Evolutionary conservation across 2,329 filamentous ascomycete genomes (phyloP).

Genomic region (Trichophyton benhamiae): DNA sequence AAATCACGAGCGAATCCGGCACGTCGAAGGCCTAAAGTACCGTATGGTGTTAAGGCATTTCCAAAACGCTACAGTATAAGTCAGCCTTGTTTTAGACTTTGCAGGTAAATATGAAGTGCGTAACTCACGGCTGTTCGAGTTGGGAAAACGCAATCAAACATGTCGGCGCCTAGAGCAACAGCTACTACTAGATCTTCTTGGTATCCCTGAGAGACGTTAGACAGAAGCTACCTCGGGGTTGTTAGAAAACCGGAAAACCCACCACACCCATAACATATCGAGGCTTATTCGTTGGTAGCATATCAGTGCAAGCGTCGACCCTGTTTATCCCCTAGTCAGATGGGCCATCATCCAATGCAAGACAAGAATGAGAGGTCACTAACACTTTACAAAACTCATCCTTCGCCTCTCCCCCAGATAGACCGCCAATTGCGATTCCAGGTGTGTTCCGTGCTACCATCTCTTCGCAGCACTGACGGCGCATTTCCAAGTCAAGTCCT

Average conservation of each 20-base stretch:
- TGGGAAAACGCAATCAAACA: constrained; percentile 99
- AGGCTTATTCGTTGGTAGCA: constrained; percentile 85
- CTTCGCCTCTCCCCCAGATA: constrained; percentile 93
- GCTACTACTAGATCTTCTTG: constrained; percentile 92
- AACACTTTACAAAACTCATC: constrained; percentile 76
- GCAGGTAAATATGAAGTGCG: neutral
- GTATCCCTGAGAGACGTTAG: constrained; percentile 50
- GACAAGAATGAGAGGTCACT: constrained; percentile 3
- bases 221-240: neutral
- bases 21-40: constrained; percentile 75
- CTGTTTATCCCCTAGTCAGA: constrained; percentile 18
- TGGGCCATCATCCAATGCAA: neutral
- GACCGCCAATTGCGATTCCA: constrained; percentile 87
- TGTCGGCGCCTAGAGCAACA: constrained; percentile 86
- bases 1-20: constrained; percentile 68
- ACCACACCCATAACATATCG: constrained; percentile 96
- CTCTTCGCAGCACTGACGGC: constrained; percentile 65
- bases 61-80: constrained; percentile 55
- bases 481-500: constrained; percentile 76
- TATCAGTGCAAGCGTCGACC: constrained; percentile 68
- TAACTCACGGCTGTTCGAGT: constrained; percentile 66
- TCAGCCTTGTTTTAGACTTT: neutral
- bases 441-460: constrained; percentile 90
- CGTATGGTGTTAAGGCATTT: constrained; percentile 72
- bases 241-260: constrained; percentile 17